Evolutionary conservation across 2,329 filamentous ascomycete species (phyloP).

Genomic region (Ascochyta koolunga): DNA sequence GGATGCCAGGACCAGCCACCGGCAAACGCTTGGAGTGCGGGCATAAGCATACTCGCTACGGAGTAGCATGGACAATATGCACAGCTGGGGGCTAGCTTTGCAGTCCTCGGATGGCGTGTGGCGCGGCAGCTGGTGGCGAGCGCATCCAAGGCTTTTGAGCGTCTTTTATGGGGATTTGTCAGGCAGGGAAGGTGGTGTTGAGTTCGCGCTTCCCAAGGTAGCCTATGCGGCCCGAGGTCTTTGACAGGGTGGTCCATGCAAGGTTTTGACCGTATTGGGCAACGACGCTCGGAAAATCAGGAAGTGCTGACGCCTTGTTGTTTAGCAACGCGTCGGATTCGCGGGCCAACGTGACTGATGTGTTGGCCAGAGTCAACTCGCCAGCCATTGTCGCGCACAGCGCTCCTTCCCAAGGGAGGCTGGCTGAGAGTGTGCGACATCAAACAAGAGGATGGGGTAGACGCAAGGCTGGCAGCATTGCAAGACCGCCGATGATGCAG

Average conservation of each 20-base stretch:
- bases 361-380: background rate
- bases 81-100: background rate
- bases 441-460: background rate
- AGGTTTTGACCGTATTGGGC: conserved; percentile 11
- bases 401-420: conserved; percentile 2
- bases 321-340: conserved; percentile 14
- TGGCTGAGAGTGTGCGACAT: conserved; percentile 26
- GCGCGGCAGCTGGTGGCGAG: conserved; percentile 9
- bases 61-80: background rate
- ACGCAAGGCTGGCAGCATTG: conserved; percentile 27
- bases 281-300: conserved; percentile 9
- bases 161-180: conserved; percentile 12
- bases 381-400: conserved; percentile 8
- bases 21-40: conserved; percentile 1
- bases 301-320: conserved; percentile 15
- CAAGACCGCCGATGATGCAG: conserved; percentile 23
- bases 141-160: background rate
- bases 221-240: conserved; percentile 11
- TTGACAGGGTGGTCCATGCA: conserved; percentile 11
- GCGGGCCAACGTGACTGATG: conserved; percentile 8
- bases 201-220: conserved; percentile 5
- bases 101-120: background rate
- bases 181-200: conserved; percentile 13
- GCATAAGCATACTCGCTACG: background rate
- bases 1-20: conserved; percentile 12